Evolutionary conservation across 345 rosid species (phyloP).

Genomic region (Erucastrum elatum): DNA sequence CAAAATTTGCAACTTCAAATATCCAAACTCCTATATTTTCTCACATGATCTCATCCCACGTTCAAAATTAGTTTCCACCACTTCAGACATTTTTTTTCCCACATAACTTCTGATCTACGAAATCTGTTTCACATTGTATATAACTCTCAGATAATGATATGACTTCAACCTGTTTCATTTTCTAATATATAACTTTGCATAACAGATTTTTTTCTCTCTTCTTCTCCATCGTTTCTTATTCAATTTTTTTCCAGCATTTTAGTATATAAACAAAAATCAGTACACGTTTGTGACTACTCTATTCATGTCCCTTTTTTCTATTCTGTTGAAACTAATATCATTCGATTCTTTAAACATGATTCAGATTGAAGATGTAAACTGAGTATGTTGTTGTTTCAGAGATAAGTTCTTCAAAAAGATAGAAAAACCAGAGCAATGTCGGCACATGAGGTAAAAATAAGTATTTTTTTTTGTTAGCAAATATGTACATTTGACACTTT

Average conservation of each 20-base stretch:
- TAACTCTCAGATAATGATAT: not conserved
- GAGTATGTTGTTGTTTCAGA: not conserved
- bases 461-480: not conserved
- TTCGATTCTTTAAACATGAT: not conserved
- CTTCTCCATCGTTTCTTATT: not conserved
- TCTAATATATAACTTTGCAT: not conserved
- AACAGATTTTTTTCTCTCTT: not conserved
- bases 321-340: not conserved
- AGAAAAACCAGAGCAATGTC: not conserved
- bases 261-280: not conserved
- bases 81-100: not conserved
- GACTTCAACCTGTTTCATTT: not conserved
- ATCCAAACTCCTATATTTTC: not conserved
- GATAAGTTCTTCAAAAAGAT: not conserved
- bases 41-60: too few species aligned
- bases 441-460: not conserved
- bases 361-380: not conserved
- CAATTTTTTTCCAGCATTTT: not conserved
- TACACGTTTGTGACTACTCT: not conserved
- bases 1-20: not conserved
- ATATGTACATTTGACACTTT: too few species aligned
- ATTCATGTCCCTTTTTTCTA: not conserved
- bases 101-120: not conserved
- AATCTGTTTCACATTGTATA: not conserved
- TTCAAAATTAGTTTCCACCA: not conserved